Conservation (phyloP, 139 green algal genomes). For the Coccomyxa sp. region DNA sequence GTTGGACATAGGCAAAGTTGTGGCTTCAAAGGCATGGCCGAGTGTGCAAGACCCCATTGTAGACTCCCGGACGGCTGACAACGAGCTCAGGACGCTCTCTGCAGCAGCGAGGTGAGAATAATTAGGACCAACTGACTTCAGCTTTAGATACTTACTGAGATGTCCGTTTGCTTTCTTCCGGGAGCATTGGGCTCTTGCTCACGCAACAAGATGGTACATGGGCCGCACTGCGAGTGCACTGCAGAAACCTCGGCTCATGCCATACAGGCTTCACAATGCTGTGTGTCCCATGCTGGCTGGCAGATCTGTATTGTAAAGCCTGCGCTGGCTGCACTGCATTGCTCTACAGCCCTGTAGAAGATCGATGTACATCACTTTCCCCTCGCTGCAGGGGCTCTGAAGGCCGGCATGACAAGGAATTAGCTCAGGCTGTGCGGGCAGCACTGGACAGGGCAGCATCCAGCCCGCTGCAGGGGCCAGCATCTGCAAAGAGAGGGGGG, state of each 20-base stretch:
- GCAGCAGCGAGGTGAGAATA: slow-evolving; percentile 14
- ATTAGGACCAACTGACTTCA: too few relatives aligned
- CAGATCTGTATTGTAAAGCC: background rate
- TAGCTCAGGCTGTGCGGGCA: slow-evolving; percentile 11
- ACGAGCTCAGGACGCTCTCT: slow-evolving; percentile 7
- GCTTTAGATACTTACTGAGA: too few relatives aligned
- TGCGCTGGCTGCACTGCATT: background rate
- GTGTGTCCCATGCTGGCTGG: background rate
- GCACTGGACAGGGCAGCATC: background rate
- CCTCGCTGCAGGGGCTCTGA: slow-evolving; percentile 10
- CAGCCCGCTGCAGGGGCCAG: background rate
- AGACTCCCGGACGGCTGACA: background rate
- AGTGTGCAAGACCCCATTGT: background rate
- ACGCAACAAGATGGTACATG: too few relatives aligned
- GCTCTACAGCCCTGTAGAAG: too few relatives aligned
- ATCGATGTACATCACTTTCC: too few relatives aligned
- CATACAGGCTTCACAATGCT: background rate
- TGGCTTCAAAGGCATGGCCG: background rate
- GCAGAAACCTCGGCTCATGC: too few relatives aligned
- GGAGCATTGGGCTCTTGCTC: too few relatives aligned
- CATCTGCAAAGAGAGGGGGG: slow-evolving; percentile 8
- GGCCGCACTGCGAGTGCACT: too few relatives aligned
- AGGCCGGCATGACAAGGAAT: slow-evolving; percentile 10
- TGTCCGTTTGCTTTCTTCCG: too few relatives aligned
- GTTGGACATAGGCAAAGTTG: background rate